Conservation (phyloP, 2,329 filamentous ascomycete genomes). For the Sporothrix variecibatus region DNA sequence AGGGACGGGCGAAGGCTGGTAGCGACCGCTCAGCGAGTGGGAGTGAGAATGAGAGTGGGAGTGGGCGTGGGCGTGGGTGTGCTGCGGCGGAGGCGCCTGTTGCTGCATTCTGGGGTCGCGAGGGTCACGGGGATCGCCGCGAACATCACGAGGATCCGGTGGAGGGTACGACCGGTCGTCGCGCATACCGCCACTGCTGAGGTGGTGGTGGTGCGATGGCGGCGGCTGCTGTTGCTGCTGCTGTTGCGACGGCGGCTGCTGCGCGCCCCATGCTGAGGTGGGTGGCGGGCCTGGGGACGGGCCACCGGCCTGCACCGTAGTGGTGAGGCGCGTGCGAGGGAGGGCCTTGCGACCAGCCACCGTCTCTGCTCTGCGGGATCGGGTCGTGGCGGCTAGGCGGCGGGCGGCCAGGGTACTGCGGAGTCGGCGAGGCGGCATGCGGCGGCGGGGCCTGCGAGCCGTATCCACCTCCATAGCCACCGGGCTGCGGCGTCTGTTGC, state of each 20-base stretch:
- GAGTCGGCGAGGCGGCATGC: constrained; percentile 26
- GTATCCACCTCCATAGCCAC: constrained; percentile 23
- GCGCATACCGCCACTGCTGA: constrained; percentile 26
- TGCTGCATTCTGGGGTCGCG: constrained; percentile 29
- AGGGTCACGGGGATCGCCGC: background rate
- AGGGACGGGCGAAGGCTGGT: constrained; percentile 32
- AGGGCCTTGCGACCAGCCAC: constrained; percentile 39
- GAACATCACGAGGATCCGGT: constrained; percentile 24
- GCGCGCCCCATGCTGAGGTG: constrained; percentile 15
- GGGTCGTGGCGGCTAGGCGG: constrained; percentile 48
- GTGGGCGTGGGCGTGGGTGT: constrained; percentile 30
- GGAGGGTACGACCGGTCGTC: constrained; percentile 29
- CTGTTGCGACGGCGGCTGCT: constrained; percentile 32
- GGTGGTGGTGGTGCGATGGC: constrained; percentile 33
- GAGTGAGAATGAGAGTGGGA: constrained; percentile 37
- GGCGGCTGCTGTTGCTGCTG: constrained; percentile 31
- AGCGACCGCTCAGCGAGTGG: constrained; percentile 36
- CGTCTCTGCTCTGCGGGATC: constrained; percentile 41
- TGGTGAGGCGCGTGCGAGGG: constrained; percentile 14
- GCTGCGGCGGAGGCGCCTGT: constrained; percentile 32
- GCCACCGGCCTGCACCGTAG: constrained; percentile 27
- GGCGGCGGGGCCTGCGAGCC: constrained; percentile 20
- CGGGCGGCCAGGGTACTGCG: constrained; percentile 51
- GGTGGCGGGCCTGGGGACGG: constrained; percentile 17
- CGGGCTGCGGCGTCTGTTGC: constrained; percentile 25